phyloP scores from a whole-genome alignment of 352 stramenopile species.

The Phytophthora sansomeana region DNA sequence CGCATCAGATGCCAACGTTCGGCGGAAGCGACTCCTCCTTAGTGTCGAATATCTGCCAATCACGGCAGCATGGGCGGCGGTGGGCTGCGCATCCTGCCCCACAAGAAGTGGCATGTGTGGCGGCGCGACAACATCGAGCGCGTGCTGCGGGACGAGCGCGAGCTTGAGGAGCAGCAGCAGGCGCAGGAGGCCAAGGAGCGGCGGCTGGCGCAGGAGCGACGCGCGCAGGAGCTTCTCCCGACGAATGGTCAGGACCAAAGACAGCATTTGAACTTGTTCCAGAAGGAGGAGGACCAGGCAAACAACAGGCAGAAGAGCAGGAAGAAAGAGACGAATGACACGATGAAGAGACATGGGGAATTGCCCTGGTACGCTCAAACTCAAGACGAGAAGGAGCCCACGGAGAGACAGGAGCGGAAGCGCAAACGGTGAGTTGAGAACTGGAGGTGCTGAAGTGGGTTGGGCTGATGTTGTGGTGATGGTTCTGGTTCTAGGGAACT shows the following conservation, averaged over 20 bases:
- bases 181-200: constrained; percentile 23
- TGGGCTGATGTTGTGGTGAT: constrained; percentile 9
- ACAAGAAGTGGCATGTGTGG: constrained; percentile 91
- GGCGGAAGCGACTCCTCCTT: no score
- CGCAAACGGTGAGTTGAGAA: constrained; percentile 42
- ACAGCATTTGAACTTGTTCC: constrained; percentile 57
- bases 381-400: constrained; percentile 18
- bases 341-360: constrained; percentile 36
- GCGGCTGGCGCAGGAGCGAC: constrained; percentile 46
- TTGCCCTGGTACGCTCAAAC: constrained; percentile 57
- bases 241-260: not conserved
- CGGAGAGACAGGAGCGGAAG: constrained; percentile 39
- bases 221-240: constrained; percentile 38
- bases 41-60: constrained; percentile 1
- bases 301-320: not conserved
- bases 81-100: constrained; percentile 68
- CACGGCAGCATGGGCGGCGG: constrained; percentile 59
- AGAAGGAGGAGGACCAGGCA: constrained; percentile 31
- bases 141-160: constrained; percentile 74
- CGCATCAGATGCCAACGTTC: no score
- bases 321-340: constrained; percentile 28
- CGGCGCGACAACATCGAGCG: constrained; percentile 85
- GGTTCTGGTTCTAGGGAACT: constrained; percentile 38
- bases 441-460: not conserved
- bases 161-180: constrained; percentile 43